These are phyloP conservation scores for Aspergillus proliferans DNA, from an alignment of 2,329 filamentous ascomycete genomes.

Conservation along the genomic window DNA sequence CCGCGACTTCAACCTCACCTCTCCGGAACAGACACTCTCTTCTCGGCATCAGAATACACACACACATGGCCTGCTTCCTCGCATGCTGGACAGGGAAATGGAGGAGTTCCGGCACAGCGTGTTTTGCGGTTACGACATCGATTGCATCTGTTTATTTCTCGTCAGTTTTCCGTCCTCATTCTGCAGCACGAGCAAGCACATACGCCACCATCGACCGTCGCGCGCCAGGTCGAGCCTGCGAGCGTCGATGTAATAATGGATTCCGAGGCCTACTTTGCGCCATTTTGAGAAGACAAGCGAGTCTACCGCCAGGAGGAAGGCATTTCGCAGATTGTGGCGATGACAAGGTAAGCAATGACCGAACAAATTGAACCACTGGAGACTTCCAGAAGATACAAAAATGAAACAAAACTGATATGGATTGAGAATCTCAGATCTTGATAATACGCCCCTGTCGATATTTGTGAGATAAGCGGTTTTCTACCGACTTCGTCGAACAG, in stretches of 20 bases:
- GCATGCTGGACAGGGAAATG: conserved; percentile 30
- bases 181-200: neutral
- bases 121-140: conserved; percentile 33
- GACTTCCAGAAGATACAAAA: neutral
- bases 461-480: neutral
- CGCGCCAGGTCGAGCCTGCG: conserved; percentile 13
- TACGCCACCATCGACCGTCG: conserved; percentile 25
- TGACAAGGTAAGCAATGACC: neutral
- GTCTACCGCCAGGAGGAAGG: neutral
- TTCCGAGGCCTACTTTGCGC: conserved; percentile 6
- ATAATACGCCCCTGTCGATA: neutral
- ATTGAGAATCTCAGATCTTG: neutral
- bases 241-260: conserved; percentile 7
- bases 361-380: too few species aligned
- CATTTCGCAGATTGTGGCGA: conserved; percentile 3
- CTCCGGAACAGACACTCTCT: conserved; percentile 30
- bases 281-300: conserved; percentile 2
- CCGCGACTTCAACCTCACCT: conserved; percentile 17
- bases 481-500: neutral
- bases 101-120: conserved; percentile 30
- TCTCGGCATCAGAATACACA: conserved; percentile 33
- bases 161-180: neutral
- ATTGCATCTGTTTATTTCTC: conserved; percentile 22
- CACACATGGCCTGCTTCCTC: conserved; percentile 26
- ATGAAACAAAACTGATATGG: neutral